phyloP scores from a whole-genome alignment of 192 early-diverging fungal species.

The Backusella circina region DNA sequence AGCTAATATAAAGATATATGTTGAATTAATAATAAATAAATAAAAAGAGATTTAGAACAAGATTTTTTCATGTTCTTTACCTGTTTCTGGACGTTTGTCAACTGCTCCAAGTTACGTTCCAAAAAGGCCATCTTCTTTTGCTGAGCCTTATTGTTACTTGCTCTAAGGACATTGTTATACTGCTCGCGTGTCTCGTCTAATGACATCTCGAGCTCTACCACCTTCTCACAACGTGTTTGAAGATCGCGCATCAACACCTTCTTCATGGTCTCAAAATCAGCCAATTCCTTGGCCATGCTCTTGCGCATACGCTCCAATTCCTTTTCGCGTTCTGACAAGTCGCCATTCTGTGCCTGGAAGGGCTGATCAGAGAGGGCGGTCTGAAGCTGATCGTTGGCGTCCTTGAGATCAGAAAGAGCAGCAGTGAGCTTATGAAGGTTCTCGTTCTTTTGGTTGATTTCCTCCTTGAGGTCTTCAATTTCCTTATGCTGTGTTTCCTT shows the following conservation, averaged over 20 bases:
- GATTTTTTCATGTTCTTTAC: no score
- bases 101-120: conserved; percentile 95
- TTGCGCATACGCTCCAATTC: conserved; percentile 76
- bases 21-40: background rate
- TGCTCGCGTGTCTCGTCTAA: conserved; percentile 96
- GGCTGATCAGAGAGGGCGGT: conserved; percentile 19
- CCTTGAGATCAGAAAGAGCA: conserved; percentile 59
- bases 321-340: conserved; percentile 56
- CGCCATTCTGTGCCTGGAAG: background rate
- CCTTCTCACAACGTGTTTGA: conserved; percentile 96
- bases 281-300: conserved; percentile 49
- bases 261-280: conserved; percentile 98
- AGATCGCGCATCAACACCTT: conserved; percentile 98
- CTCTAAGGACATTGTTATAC: conserved; percentile 82
- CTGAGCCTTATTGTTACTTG: conserved; percentile 80
- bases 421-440: conserved; percentile 62
- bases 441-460: conserved; percentile 70
- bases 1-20: conserved; percentile 44
- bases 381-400: conserved; percentile 59
- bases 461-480: conserved; percentile 67
- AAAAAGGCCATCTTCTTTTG: conserved; percentile 97
- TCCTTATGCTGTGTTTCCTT: conserved; percentile 73
- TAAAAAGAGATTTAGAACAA: background rate
- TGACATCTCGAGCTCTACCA: conserved; percentile 96
- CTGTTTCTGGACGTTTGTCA: conserved; percentile 92